Evolutionary conservation across 805 yeast species (phyloP).

Genomic region (Cyberlindnera amylophila): DNA sequence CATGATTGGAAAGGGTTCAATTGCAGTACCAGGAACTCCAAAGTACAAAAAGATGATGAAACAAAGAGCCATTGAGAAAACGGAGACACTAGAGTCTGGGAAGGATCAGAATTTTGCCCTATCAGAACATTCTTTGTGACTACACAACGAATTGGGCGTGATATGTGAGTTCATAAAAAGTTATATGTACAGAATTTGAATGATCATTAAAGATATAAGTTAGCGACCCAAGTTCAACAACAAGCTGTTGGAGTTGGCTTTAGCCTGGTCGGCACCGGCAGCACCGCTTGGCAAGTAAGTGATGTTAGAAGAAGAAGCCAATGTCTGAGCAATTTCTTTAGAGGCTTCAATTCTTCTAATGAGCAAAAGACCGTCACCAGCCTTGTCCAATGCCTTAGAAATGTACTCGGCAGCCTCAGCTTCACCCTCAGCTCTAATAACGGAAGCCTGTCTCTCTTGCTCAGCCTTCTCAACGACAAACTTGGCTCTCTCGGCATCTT

Average conservation of each 20-base stretch:
- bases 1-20: constrained; percentile 31
- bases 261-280: constrained; percentile 32
- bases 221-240: constrained; percentile 69
- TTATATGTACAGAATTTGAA: constrained; percentile 8
- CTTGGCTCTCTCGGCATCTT: constrained; percentile 96
- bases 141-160: too few relatives aligned
- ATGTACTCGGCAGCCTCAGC: constrained; percentile 97
- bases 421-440: constrained; percentile 98
- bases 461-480: constrained; percentile 93
- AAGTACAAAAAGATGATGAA: background rate
- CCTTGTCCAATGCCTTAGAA: constrained; percentile 85
- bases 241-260: constrained; percentile 44
- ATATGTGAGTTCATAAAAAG: background rate
- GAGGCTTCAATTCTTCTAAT: constrained; percentile 96
- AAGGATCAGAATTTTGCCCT: too few relatives aligned
- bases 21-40: constrained; percentile 5
- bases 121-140: too few relatives aligned
- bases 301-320: constrained; percentile 79
- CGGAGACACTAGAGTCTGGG: too few relatives aligned
- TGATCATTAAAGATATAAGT: background rate
- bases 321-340: constrained; percentile 87
- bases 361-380: constrained; percentile 92
- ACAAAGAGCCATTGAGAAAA: too few relatives aligned
- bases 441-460: constrained; percentile 92
- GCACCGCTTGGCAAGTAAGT: constrained; percentile 73